These are phyloP conservation scores for Rickenella mellea DNA, from an alignment of 768 basidiomycete genomes.

Conservation along the genomic window DNA sequence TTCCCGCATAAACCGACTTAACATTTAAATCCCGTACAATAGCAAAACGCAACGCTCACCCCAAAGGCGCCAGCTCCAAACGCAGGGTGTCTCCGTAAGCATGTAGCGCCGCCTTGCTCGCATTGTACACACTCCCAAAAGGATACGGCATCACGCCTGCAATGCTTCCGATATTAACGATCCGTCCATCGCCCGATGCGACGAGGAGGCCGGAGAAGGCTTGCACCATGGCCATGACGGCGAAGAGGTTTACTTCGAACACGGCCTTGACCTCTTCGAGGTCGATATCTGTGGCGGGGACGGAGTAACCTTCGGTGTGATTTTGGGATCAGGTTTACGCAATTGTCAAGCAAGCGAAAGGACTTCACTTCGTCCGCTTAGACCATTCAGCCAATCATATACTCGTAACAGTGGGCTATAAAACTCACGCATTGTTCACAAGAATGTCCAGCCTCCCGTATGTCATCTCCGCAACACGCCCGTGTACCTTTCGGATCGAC, in stretches of 20 bases:
- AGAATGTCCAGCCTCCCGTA: conserved; percentile 21
- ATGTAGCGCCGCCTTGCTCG: conserved; percentile 24
- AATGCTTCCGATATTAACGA: conserved; percentile 22
- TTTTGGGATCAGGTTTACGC: too few relatives aligned
- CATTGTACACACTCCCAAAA: conserved; percentile 20
- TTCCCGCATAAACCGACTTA: too few relatives aligned
- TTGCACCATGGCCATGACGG: conserved; percentile 22
- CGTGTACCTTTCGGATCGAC: conserved; percentile 6
- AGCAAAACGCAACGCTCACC: too few relatives aligned
- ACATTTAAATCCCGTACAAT: too few relatives aligned
- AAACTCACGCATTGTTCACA: too few relatives aligned
- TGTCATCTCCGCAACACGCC: conserved; percentile 10
- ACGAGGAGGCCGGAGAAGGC: conserved; percentile 21
- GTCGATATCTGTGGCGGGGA: too few relatives aligned
- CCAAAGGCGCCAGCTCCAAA: conserved; percentile 24
- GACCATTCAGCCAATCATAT: too few relatives aligned
- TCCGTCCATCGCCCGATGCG: conserved; percentile 15
- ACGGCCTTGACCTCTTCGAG: conserved; percentile 14
- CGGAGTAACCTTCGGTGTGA: too few relatives aligned
- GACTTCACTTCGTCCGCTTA: too few relatives aligned
- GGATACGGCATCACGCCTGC: conserved; percentile 19
- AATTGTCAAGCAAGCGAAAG: too few relatives aligned
- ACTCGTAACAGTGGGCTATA: too few relatives aligned
- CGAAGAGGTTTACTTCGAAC: conserved; percentile 25
- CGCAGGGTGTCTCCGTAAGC: conserved; percentile 22